Conservation (phyloP, 768 basidiomycete species). For the Antrodiella citrinella region DNA sequence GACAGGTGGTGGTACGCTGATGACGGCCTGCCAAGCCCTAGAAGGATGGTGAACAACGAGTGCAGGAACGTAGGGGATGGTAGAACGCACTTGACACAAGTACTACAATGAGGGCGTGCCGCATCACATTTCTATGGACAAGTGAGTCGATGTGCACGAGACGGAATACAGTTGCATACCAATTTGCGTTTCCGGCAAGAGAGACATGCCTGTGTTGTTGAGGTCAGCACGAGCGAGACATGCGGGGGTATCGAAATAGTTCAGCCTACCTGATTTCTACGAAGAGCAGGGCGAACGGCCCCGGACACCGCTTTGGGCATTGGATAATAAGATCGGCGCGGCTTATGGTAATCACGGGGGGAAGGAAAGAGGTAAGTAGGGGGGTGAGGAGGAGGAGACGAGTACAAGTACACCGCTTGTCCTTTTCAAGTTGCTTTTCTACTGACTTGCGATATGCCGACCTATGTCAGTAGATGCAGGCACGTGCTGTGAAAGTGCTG, state of each 20-base stretch:
- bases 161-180: constrained; percentile 33
- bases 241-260: constrained; percentile 2
- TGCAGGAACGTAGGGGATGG: neutral
- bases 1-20: constrained; percentile 78
- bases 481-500: too few species aligned
- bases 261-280: constrained; percentile 75
- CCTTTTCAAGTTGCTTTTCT: too few species aligned
- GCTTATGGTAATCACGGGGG: neutral
- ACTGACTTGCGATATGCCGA: too few species aligned
- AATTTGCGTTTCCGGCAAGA: constrained; percentile 81
- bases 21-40: constrained; percentile 77
- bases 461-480: too few species aligned
- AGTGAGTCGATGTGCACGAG: constrained; percentile 6
- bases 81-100: constrained; percentile 66
- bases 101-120: constrained; percentile 75
- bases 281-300: constrained; percentile 49
- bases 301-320: constrained; percentile 65
- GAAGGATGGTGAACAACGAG: neutral
- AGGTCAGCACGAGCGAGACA: constrained; percentile 5
- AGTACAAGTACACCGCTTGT: neutral
- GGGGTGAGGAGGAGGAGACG: neutral
- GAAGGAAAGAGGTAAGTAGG: neutral
- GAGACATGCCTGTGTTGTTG: constrained; percentile 52
- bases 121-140: constrained; percentile 76
- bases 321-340: neutral